phyloP scores from a whole-genome alignment of 2,329 filamentous ascomycete species.

The Colletotrichum sansevieriae region DNA sequence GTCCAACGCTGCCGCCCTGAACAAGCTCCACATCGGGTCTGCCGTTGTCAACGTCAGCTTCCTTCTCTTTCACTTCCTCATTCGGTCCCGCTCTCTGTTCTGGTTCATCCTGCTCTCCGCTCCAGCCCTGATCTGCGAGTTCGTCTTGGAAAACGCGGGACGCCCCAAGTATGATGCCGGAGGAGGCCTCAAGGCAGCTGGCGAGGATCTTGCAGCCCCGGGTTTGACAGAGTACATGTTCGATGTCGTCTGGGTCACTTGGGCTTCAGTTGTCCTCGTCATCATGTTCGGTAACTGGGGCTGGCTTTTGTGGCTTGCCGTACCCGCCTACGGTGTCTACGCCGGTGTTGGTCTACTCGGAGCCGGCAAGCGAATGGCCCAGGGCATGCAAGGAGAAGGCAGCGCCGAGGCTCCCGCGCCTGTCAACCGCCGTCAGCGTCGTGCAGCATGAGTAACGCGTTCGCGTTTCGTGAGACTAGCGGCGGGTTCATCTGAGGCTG shows the following conservation, averaged over 20 bases:
- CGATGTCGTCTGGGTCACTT: conserved; percentile 96
- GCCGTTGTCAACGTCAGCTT: conserved; percentile 80
- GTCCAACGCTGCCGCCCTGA: conserved; percentile 82
- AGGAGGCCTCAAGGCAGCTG: conserved; percentile 77
- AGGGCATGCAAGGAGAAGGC: conserved; percentile 53
- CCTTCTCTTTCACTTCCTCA: conserved; percentile 77
- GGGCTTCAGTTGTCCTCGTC: conserved; percentile 80
- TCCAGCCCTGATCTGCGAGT: conserved; percentile 84
- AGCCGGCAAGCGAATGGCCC: conserved; percentile 66
- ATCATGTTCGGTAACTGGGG: conserved; percentile 84
- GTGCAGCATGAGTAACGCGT: conserved; percentile 58
- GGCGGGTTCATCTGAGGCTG: background rate
- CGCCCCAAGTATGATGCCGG: conserved; percentile 80
- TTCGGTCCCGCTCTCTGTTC: conserved; percentile 72
- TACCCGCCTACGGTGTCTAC: conserved; percentile 69
- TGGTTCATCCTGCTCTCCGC: conserved; percentile 79
- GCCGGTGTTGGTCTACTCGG: conserved; percentile 67
- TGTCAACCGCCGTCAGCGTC: conserved; percentile 67
- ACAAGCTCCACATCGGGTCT: conserved; percentile 84
- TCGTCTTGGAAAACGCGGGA: conserved; percentile 86
- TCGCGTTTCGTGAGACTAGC: conserved; percentile 6
- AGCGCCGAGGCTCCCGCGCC: conserved; percentile 50
- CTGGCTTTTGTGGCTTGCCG: conserved; percentile 67
- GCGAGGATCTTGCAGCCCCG: conserved; percentile 88
- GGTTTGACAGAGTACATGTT: conserved; percentile 99